These are phyloP conservation scores for Dendrobium officinale DNA, from an alignment of 106 monocot genomes.

Conservation along the genomic window DNA sequence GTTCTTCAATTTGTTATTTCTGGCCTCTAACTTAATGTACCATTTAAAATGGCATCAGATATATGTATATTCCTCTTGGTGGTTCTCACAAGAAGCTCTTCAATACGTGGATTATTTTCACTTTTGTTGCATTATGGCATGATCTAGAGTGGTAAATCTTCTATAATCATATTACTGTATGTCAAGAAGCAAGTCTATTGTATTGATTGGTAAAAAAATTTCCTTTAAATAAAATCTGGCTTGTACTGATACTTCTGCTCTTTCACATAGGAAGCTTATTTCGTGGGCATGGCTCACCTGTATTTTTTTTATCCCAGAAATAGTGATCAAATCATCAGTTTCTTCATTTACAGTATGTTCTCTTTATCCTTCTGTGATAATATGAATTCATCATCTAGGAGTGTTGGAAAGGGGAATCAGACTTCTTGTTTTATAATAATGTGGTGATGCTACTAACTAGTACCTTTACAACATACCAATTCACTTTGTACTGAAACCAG, in stretches of 20 bases:
- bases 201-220: background rate
- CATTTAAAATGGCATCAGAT: conserved; percentile 30
- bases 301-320: conserved; percentile 85
- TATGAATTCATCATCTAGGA: background rate
- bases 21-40: background rate
- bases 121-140: conserved; percentile 99
- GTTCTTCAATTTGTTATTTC: background rate
- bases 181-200: background rate
- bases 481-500: no score
- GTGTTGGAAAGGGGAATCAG: background rate
- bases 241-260: conserved; percentile 7
- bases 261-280: conserved; percentile 74
- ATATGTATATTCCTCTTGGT: conserved; percentile 96
- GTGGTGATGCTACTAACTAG: background rate
- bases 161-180: background rate
- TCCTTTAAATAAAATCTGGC: background rate
- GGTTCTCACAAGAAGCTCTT: conserved; percentile 76
- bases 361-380: background rate
- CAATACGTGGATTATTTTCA: conserved; percentile 93
- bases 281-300: conserved; percentile 99
- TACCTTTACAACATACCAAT: background rate
- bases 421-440: background rate
- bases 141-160: conserved; percentile 79
- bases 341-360: conserved; percentile 36
- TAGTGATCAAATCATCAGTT: conserved; percentile 56